A percentile compares a stretch with the other conserved stretches of the same genome.
phyloP scores from a whole-genome alignment of 768 basidiomycete species.

The Trametes gibbosa region DNA sequence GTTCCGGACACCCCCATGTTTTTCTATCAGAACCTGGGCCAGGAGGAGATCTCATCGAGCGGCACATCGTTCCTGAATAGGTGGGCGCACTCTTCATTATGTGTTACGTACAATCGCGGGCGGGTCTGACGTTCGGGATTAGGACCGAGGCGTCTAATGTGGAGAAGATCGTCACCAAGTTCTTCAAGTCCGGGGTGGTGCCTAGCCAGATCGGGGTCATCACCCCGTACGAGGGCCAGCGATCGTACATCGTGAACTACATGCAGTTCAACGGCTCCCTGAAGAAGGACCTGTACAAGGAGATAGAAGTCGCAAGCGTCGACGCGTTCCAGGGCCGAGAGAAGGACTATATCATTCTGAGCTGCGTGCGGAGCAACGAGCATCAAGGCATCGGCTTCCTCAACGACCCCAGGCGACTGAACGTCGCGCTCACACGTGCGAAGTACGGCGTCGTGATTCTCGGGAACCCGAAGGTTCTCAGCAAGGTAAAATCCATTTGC shows the following conservation, averaged over 20 bases:
- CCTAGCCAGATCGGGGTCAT: slow-evolving; percentile 97
- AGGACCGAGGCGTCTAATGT: slow-evolving; percentile 99
- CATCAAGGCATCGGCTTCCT: slow-evolving; percentile 99
- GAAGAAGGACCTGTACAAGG: slow-evolving; percentile 99
- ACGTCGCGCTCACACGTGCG: slow-evolving; percentile 94
- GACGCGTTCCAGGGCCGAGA: slow-evolving; percentile 99
- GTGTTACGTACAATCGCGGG: slow-evolving; percentile 13
- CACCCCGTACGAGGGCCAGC: slow-evolving; percentile 98
- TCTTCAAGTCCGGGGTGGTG: slow-evolving; percentile 98
- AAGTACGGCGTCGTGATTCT: slow-evolving; percentile 98
- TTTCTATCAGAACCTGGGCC: slow-evolving; percentile 98
- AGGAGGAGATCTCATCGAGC: slow-evolving; percentile 97
- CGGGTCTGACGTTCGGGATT: slow-evolving; percentile 17
- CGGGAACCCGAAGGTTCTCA: slow-evolving; percentile 99
- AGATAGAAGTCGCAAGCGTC: slow-evolving; percentile 97
- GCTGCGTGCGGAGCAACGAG: slow-evolving; percentile 97
- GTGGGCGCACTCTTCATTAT: slow-evolving; percentile 35
- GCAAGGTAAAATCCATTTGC: slow-evolving; percentile 67
- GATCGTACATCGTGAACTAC: slow-evolving; percentile 97
- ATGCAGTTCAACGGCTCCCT: slow-evolving; percentile 99
- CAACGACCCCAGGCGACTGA: slow-evolving; percentile 94
- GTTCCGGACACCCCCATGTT: slow-evolving; percentile 98
- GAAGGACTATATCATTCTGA: slow-evolving; percentile 99
- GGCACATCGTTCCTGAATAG: slow-evolving; percentile 98
- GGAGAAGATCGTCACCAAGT: slow-evolving; percentile 99